Base-by-base conservation (phyloP, 371 early-diverging fungal species). In the Mortierella sp. region DNA sequence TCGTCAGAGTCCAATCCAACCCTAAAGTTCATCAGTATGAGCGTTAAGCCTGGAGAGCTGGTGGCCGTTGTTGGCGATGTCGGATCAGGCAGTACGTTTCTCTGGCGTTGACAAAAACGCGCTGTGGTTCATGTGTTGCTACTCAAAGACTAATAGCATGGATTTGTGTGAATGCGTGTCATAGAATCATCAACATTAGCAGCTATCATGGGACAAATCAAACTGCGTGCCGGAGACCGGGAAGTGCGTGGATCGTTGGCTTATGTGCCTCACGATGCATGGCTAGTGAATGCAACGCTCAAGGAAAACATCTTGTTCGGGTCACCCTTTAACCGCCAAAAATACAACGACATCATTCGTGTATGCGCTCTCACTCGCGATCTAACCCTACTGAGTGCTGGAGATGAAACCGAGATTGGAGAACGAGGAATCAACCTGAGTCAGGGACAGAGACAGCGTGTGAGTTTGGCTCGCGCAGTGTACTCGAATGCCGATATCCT, bases 391-490 rank as follows among this genome's bases (percentile, higher is more conserved):
- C 67, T 95, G 31, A 80, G 82, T 14, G 74, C 83, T 9, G 94
- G 94, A 52, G 95, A 95, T 66, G 62, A 82, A 71, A 95, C 95
- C 0, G 92, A 93, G 76, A 90, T 94, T 69, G 95, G 94, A 47
- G 94, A 94, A 64, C 86, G 89, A 34, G 95, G 95, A 18, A 83
- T 92, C 43, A 90, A 90, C 45, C 71, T 95, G 42, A 91, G 91
- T 41, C 90, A 93, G 16, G 95, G 95, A 2, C 87, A 86, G 69
- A 74, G 84, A 60, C 87, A 87, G 72, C 81, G 92, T 16, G 87
- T 92, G 16, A 82, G 85, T n/a, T 72, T 92, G 46, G 94, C 93
- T 10, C 76, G 93, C 0, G 91, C 93, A 4, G 87, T 89, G 8
- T 91, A 91, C 69, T 80, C 83, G 49, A 59, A 82, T 52, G 81